Evolutionary conservation across 2,329 filamentous ascomycete genomes (phyloP).

Genomic region (Neofusicoccum ribis): DNA sequence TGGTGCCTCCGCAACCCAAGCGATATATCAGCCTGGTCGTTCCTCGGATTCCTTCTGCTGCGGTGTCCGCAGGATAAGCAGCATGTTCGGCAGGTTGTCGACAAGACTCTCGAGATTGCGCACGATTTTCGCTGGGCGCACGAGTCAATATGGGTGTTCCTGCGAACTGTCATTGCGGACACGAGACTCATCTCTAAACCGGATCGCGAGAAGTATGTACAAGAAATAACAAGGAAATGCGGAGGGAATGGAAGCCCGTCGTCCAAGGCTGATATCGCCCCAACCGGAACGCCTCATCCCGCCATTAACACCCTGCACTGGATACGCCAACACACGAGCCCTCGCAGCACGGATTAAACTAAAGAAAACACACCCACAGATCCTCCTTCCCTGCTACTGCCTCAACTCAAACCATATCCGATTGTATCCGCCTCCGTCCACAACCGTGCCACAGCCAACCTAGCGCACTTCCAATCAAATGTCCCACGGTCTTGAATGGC

Average conservation of each 20-base stretch:
- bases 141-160: constrained; percentile 38
- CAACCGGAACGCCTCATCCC: not conserved
- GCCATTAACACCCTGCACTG: not conserved
- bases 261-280: not conserved
- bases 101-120: constrained; percentile 29
- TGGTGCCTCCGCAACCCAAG: constrained; percentile 38
- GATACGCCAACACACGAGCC: not conserved
- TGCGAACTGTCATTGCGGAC: constrained; percentile 24
- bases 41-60: constrained; percentile 32
- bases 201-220: not conserved
- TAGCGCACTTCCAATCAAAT: not conserved
- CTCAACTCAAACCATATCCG: not conserved
- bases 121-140: constrained; percentile 27
- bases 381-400: no score
- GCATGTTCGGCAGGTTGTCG: constrained; percentile 23
- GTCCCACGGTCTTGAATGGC: not conserved
- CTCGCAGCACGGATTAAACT: not conserved
- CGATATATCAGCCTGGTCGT: constrained; percentile 40
- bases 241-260: not conserved
- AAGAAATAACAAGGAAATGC: not conserved
- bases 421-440: not conserved
- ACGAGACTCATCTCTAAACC: not conserved
- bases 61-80: constrained; percentile 20
- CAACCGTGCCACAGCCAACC: not conserved
- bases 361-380: not conserved